Percentiles rank a stretch among this genome's conserved stretches.
Evolutionary conservation across 805 yeast species (phyloP).

Genomic region (Kodamaea laetipori): DNA sequence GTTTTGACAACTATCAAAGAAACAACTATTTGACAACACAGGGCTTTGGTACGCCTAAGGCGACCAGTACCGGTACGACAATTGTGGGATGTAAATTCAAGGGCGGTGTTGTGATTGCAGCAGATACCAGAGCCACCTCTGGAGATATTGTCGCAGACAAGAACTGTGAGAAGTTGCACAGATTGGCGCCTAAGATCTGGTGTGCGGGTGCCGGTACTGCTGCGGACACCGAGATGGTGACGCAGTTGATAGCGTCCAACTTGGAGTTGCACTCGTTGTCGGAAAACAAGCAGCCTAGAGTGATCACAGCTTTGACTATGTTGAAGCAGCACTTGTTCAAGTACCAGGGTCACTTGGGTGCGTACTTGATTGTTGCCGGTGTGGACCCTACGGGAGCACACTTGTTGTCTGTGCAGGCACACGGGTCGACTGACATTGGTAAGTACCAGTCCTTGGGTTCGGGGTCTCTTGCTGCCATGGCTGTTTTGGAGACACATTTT

Average conservation of each 20-base stretch:
- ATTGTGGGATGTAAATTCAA: conserved; percentile 94
- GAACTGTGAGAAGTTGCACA: conserved; percentile 93
- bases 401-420: conserved; percentile 91
- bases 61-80: conserved; percentile 99
- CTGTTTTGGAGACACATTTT: conserved; percentile 90
- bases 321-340: conserved; percentile 94
- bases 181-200: conserved; percentile 90
- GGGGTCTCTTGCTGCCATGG: conserved; percentile 98
- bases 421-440: conserved; percentile 97
- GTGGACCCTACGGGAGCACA: conserved; percentile 96
- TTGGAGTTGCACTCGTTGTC: conserved; percentile 86
- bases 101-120: conserved; percentile 96
- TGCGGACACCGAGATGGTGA: conserved; percentile 97
- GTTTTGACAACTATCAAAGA: conserved; percentile 92
- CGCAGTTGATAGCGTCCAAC: conserved; percentile 88
- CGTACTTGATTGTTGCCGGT: conserved; percentile 97
- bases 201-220: conserved; percentile 99
- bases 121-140: conserved; percentile 97
- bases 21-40: conserved; percentile 70
- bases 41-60: conserved; percentile 79
- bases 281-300: conserved; percentile 86
- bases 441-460: conserved; percentile 91
- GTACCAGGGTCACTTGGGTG: conserved; percentile 97
- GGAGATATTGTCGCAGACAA: conserved; percentile 97
- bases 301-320: conserved; percentile 88